Percentiles rank a stretch among this genome's conserved stretches.
These are phyloP conservation scores for Phyllostachys edulis DNA, from an alignment of 176 grass and related monocot species.

Conservation along the genomic window DNA sequence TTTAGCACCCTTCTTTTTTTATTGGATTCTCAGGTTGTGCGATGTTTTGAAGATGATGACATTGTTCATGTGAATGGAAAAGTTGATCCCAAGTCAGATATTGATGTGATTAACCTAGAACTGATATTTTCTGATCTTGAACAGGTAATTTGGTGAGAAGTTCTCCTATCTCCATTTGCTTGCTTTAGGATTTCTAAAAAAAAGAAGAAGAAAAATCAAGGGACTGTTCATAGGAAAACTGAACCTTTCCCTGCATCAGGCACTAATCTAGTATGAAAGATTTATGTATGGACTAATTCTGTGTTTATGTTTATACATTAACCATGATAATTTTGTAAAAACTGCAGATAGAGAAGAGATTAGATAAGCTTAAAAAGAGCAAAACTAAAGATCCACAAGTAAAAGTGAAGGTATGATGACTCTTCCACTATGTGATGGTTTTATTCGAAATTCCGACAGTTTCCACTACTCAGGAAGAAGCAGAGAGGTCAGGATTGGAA, in stretches of 20 bases:
- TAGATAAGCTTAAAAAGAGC: slow-evolving; percentile 95
- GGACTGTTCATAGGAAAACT: too few species aligned
- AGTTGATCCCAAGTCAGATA: slow-evolving; percentile 94
- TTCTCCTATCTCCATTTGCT: slow-evolving; percentile 26
- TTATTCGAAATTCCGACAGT: slow-evolving; percentile 29
- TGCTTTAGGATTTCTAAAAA: not conserved
- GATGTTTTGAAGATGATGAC: slow-evolving; percentile 98
- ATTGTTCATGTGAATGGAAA: slow-evolving; percentile 94
- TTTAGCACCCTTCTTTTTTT: not conserved
- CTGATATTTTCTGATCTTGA: slow-evolving; percentile 93
- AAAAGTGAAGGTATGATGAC: slow-evolving; percentile 66
- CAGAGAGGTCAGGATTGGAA: slow-evolving; percentile 76
- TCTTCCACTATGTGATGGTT: slow-evolving; percentile 13
- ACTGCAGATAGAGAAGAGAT: slow-evolving; percentile 93
- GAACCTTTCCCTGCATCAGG: too few species aligned
- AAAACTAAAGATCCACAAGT: slow-evolving; percentile 89
- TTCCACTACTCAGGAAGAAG: slow-evolving; percentile 62
- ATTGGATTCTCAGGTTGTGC: slow-evolving; percentile 70
- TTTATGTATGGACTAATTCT: not conserved
- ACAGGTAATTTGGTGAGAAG: slow-evolving; percentile 59
- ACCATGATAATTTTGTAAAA: slow-evolving; percentile 23
- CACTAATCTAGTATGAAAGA: not conserved
- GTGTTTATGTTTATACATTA: slow-evolving; percentile 8
- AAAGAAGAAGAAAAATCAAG: too few species aligned
- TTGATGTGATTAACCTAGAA: slow-evolving; percentile 96